Evolutionary conservation across 116 monocot species (phyloP).

Genomic region (Cymodocea nodosa): DNA sequence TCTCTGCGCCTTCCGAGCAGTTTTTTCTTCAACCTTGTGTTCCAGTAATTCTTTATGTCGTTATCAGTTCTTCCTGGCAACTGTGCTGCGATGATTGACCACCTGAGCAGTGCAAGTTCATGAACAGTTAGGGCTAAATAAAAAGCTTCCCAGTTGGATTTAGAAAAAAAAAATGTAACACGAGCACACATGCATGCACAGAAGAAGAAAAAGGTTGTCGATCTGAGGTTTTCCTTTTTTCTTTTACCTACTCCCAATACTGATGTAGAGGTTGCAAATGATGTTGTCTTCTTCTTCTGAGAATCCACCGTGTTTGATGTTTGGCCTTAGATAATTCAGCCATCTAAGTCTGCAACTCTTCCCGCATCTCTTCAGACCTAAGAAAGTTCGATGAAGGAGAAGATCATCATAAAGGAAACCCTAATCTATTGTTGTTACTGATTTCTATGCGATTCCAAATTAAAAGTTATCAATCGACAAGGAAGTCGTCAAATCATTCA

Average conservation of each 20-base stretch:
- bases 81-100: constrained; percentile 82
- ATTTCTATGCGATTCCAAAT: too few relatives aligned
- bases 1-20: constrained; percentile 36
- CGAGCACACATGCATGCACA: constrained; percentile 19
- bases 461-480: too few relatives aligned
- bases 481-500: too few relatives aligned
- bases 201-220: not conserved
- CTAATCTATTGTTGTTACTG: too few relatives aligned
- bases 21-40: constrained; percentile 77
- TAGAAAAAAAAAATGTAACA: not conserved
- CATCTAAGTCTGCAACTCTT: constrained; percentile 88
- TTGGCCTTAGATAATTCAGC: constrained; percentile 85
- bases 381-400: not conserved
- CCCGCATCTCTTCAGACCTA: constrained; percentile 77
- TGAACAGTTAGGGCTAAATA: not conserved
- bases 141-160: too few relatives aligned
- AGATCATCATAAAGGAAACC: not conserved
- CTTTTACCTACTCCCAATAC: constrained; percentile 80
- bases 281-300: constrained; percentile 79
- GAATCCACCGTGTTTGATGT: constrained; percentile 81
- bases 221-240: not conserved
- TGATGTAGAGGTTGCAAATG: constrained; percentile 74
- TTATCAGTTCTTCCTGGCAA: constrained; percentile 81
- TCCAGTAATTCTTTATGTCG: constrained; percentile 89
- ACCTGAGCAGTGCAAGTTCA: constrained; percentile 19